Conservation (phyloP, 139 green algal species). For the Chlamydomonas sphaeroides region DNA sequence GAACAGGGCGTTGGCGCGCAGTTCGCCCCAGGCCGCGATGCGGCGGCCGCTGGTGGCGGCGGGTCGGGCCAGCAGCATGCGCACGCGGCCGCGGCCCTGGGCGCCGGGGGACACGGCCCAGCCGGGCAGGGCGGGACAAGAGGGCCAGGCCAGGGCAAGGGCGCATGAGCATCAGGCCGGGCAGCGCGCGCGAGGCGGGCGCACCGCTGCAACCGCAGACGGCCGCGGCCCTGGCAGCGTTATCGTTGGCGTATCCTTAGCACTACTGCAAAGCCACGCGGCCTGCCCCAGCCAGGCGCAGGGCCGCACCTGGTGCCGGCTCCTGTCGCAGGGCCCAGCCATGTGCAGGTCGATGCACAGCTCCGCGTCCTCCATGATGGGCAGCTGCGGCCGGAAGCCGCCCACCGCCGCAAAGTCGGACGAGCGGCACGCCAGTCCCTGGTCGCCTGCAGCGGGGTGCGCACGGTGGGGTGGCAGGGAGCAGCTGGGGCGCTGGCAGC, state of each 20-base stretch:
- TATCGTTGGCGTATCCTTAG: too few relatives aligned
- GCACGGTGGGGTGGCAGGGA: too few relatives aligned
- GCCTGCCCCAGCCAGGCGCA: too few relatives aligned
- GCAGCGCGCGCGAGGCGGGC: too few relatives aligned
- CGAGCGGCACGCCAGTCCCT: conserved; percentile 73
- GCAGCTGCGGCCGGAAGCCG: conserved; percentile 65
- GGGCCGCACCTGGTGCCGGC: background rate
- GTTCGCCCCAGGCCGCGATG: conserved; percentile 66
- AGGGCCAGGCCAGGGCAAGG: too few relatives aligned
- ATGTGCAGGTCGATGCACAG: conserved; percentile 76
- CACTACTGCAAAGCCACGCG: too few relatives aligned
- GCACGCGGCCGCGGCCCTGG: conserved; percentile 15
- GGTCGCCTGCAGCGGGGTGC: conserved; percentile 64
- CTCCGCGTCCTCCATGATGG: conserved; percentile 88
- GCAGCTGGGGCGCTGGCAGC: background rate
- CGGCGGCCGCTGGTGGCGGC: conserved; percentile 55
- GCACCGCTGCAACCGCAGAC: too few relatives aligned
- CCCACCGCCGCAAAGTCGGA: conserved; percentile 64
- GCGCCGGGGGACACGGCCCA: too few relatives aligned
- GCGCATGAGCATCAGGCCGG: too few relatives aligned
- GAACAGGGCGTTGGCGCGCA: conserved; percentile 64
- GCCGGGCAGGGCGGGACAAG: too few relatives aligned
- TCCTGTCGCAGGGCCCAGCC: conserved; percentile 30
- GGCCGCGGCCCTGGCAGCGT: too few relatives aligned
- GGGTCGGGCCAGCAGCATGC: background rate